Conservation (phyloP, 768 basidiomycete genomes). For the Mycena olivaceomarginata region DNA sequence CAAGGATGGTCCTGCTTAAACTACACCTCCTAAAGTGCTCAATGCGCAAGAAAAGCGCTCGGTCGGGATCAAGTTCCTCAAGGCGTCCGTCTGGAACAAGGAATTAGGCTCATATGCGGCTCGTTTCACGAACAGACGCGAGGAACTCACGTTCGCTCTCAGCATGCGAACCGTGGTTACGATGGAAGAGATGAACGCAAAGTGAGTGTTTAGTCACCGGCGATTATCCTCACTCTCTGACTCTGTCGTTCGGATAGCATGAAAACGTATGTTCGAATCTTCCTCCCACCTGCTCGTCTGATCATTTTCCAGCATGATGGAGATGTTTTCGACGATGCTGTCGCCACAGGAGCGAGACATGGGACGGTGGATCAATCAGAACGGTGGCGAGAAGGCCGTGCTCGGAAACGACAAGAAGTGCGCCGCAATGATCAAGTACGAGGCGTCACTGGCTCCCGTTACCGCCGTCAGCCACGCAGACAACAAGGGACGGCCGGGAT, state of each 20-base stretch:
- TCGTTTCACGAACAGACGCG: slow-evolving; percentile 28
- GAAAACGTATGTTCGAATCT: background rate
- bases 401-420: slow-evolving; percentile 11
- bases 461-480: background rate
- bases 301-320: slow-evolving; percentile 16
- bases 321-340: slow-evolving; percentile 32
- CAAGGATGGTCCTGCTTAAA: background rate
- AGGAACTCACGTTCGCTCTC: slow-evolving; percentile 26
- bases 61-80: slow-evolving; percentile 32
- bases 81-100: slow-evolving; percentile 31
- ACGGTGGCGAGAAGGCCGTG: slow-evolving; percentile 46
- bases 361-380: slow-evolving; percentile 39
- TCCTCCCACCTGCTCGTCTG: too few relatives aligned
- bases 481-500: background rate
- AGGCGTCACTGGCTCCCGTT: background rate
- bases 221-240: background rate
- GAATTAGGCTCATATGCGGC: slow-evolving; percentile 21
- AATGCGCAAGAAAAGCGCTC: slow-evolving; percentile 31
- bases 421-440: slow-evolving; percentile 24
- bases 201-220: slow-evolving; percentile 16
- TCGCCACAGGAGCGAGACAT: slow-evolving; percentile 33
- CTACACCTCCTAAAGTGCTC: slow-evolving; percentile 7
- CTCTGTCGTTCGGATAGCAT: background rate
- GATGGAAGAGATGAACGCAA: slow-evolving; percentile 26
- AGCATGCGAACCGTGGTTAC: slow-evolving; percentile 21